These are phyloP conservation scores for Termitomyces sp. DNA, from an alignment of 768 basidiomycete species.

Conservation along the genomic window DNA sequence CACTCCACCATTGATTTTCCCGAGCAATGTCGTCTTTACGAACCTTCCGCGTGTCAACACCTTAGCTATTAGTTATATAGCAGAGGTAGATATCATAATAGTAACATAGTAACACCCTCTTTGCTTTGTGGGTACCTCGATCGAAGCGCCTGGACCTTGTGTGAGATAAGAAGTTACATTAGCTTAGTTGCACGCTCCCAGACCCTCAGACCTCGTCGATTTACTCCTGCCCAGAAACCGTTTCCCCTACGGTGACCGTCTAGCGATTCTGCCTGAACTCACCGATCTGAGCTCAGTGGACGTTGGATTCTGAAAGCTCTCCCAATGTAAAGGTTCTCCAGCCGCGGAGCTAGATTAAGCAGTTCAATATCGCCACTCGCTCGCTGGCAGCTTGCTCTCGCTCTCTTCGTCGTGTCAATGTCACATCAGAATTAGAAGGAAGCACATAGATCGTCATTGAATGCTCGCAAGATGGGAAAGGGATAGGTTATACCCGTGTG, in stretches of 20 bases:
- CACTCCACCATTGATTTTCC: background rate
- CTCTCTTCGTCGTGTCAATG: background rate
- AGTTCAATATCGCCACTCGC: background rate
- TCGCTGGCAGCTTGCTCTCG: background rate
- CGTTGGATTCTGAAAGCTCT: background rate
- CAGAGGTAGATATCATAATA: too few relatives aligned
- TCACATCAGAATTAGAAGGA: background rate
- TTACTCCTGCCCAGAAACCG: background rate
- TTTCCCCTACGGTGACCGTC: background rate
- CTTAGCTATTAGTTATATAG: too few relatives aligned
- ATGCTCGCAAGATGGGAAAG: background rate
- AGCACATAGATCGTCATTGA: background rate
- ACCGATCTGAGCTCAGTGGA: background rate
- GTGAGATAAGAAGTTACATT: background rate
- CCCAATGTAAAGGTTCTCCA: background rate
- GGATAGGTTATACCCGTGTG: background rate
- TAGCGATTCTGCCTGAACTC: background rate
- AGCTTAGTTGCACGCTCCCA: background rate
- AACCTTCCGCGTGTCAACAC: too few relatives aligned
- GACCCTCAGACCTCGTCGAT: background rate
- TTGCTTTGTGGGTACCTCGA: background rate
- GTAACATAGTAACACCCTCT: too few relatives aligned
- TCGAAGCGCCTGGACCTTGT: background rate
- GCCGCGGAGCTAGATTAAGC: background rate
- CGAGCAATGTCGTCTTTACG: background rate